These are phyloP conservation scores for Teratosphaeria destructans DNA, from an alignment of 2,329 filamentous ascomycete species.

Conservation along the genomic window DNA sequence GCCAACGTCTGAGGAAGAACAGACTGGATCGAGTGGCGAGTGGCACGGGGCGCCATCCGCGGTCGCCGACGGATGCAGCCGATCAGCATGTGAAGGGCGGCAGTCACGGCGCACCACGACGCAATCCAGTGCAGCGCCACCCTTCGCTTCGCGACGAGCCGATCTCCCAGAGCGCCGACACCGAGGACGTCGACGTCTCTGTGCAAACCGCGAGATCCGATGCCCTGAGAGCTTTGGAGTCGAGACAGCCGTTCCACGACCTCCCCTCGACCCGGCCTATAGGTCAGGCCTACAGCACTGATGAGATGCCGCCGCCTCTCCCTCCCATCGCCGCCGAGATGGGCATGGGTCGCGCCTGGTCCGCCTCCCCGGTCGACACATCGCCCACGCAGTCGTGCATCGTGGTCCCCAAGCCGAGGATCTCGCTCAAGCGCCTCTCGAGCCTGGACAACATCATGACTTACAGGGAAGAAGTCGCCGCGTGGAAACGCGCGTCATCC, in stretches of 20 bases:
- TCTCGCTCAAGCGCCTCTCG: slow-evolving; percentile 16
- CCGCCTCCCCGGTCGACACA: slow-evolving; percentile 5
- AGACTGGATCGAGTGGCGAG: neutral
- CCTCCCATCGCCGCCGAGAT: neutral
- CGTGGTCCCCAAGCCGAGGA: slow-evolving; percentile 6
- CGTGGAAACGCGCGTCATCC: slow-evolving; percentile 17
- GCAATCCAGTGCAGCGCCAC: neutral
- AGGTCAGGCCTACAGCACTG: neutral
- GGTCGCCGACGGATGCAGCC: neutral
- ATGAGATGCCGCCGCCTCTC: neutral
- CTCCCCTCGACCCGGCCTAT: neutral
- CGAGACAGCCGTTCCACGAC: neutral
- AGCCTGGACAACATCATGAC: slow-evolving; percentile 24
- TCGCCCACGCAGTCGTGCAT: neutral
- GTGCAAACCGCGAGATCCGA: neutral
- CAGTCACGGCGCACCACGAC: slow-evolving; percentile 13
- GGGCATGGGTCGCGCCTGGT: slow-evolving; percentile 12
- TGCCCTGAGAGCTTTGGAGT: neutral
- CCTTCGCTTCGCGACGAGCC: neutral
- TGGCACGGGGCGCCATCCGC: neutral
- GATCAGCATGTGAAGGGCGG: slow-evolving; percentile 5
- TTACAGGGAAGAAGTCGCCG: slow-evolving; percentile 21
- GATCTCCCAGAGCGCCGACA: neutral
- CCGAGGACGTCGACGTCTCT: neutral
- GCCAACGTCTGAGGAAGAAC: neutral